These are phyloP conservation scores for Ilyonectria robusta DNA, from an alignment of 2,329 filamentous ascomycete species.

Conservation along the genomic window DNA sequence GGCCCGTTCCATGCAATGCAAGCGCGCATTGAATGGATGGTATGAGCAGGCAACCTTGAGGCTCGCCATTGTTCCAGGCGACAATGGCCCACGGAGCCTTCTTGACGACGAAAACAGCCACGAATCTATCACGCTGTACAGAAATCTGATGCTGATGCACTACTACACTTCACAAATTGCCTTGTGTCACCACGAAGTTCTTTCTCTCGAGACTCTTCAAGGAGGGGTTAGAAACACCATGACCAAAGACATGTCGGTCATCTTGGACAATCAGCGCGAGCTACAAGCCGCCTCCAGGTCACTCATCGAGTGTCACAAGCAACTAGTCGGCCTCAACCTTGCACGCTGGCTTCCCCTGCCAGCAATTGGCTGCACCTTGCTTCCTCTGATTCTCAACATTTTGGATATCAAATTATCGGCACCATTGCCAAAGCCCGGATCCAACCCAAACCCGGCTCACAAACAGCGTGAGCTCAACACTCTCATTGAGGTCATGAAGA, in stretches of 20 bases:
- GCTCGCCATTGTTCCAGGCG: neutral
- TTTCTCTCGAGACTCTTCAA: neutral
- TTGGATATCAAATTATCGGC: slow-evolving; percentile 1
- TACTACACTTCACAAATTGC: neutral
- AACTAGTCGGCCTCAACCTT: slow-evolving; percentile 1
- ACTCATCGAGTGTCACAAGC: neutral
- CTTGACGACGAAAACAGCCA: neutral
- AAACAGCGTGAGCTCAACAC: slow-evolving; percentile 5
- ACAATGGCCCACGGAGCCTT: neutral
- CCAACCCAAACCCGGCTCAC: neutral
- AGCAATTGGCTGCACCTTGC: slow-evolving; percentile 3
- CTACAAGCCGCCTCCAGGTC: neutral
- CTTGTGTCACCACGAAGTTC: neutral
- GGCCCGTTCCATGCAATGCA: neutral
- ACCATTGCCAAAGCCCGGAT: neutral
- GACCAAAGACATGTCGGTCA: neutral
- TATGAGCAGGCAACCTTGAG: neutral
- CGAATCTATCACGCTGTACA: neutral
- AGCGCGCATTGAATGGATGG: neutral
- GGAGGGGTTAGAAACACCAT: neutral
- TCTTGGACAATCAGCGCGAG: slow-evolving; percentile 1
- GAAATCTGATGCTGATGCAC: slow-evolving; percentile 2
- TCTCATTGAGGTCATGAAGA: slow-evolving; percentile 7
- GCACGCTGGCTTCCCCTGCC: neutral
- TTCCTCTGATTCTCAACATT: neutral